Evolutionary conservation across 805 yeast genomes (phyloP).

Genomic region (Saitoella complicata): DNA sequence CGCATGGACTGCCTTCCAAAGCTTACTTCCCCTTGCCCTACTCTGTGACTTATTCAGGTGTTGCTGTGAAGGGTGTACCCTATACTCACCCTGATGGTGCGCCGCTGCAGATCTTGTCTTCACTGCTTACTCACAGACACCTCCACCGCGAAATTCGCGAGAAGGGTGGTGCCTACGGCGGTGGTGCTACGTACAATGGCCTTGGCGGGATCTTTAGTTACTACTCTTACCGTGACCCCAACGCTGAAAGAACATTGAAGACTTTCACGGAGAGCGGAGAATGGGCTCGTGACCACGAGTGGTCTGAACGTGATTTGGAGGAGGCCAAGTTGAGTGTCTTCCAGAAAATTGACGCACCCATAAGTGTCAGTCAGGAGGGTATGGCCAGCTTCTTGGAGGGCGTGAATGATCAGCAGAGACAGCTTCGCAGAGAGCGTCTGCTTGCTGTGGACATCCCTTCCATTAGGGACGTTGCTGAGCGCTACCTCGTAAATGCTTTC

Average conservation of each 20-base stretch:
- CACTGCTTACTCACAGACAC: slow-evolving; percentile 62
- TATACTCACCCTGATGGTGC: slow-evolving; percentile 68
- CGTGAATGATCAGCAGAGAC: slow-evolving; percentile 63
- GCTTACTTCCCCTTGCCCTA: slow-evolving; percentile 59
- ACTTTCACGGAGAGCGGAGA: slow-evolving; percentile 40
- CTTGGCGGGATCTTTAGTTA: slow-evolving; percentile 63
- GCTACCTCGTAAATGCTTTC: slow-evolving; percentile 31
- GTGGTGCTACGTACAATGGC: slow-evolving; percentile 75
- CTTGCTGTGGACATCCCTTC: slow-evolving; percentile 51
- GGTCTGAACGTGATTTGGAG: slow-evolving; percentile 53
- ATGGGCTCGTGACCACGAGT: slow-evolving; percentile 31
- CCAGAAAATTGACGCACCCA: slow-evolving; percentile 84
- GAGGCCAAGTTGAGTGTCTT: slow-evolving; percentile 84
- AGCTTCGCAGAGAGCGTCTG: slow-evolving; percentile 57
- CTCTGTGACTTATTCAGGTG: slow-evolving; percentile 73
- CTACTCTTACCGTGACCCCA: slow-evolving; percentile 91
- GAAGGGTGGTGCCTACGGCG: slow-evolving; percentile 96
- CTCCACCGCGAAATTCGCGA: slow-evolving; percentile 84
- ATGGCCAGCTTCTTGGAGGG: slow-evolving; percentile 46
- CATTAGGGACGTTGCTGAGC: slow-evolving; percentile 47
- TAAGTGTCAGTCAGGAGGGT: slow-evolving; percentile 67
- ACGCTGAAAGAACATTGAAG: slow-evolving; percentile 50
- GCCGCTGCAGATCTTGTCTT: slow-evolving; percentile 64
- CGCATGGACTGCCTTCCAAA: slow-evolving; percentile 15
- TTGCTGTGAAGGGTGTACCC: slow-evolving; percentile 47